Evolutionary conservation across 2,329 filamentous ascomycete genomes (phyloP), one percentile per base, ranked within the genome.

Genomic region (Penicillium janthinellum): DNA sequence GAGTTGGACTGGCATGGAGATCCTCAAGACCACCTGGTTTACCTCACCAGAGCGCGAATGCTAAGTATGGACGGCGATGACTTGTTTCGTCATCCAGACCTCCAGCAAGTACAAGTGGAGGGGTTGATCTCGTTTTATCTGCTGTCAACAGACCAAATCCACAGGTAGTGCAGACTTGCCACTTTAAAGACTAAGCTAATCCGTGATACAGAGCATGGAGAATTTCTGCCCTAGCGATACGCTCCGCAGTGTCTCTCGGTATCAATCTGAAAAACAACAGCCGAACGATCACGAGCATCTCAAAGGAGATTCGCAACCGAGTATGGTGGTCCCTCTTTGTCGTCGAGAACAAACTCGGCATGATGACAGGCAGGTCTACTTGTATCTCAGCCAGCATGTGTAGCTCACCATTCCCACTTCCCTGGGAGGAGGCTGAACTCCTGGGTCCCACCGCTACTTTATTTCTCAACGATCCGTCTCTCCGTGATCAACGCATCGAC

Each of bases 71-170:
- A 69, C 10, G 66, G 67, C 1, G 68, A 71, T 28, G 64, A 67
- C 4, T 50, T 77, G 5, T 68, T 75, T 37, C 66, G 71, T n/a
- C 72, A 75, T 50, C 71, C 75, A 0, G 72, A 77, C 58, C 64
- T 78, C 28, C 75, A 78, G 51, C 74, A 77, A 60, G 75, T 78
- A 8, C 77, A 79, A 56, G 64, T 78, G 6, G 67, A 75, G 38
- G 71, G 71, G 1, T 59, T 78, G 34, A 69, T 71, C 38, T 65
- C 74, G 6, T 73, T 77, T 34, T 77, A 77, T 52, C 62, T 77
- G 10, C 50, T 78, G 20, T 66, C 70, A 3, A 69, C 64, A 12
- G 70, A 71, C 22, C 77, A 78, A 53, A 69, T 78, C 17, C 78
- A 79, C 47, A 66, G 75, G 75, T 77, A 51, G 38, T 62, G 20